Conservation (phyloP, 1,139 yeast genomes). For the Tardiomyces depauwii region DNA sequence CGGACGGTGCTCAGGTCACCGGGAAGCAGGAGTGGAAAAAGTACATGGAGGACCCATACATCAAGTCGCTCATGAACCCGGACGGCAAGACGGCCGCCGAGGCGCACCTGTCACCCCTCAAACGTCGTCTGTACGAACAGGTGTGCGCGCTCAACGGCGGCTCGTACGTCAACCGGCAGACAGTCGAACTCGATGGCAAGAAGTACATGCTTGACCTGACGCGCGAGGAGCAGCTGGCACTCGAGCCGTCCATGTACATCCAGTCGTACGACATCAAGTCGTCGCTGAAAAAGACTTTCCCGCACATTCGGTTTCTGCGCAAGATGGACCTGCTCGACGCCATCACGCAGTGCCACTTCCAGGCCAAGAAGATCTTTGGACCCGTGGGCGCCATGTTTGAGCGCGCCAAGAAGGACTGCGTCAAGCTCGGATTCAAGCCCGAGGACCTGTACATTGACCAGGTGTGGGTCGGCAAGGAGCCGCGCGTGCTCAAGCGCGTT, state of each 20-base stretch:
- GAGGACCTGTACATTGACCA: constrained; percentile 63
- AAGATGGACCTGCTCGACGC: constrained; percentile 67
- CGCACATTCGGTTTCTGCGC: constrained; percentile 63
- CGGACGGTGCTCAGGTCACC: neutral
- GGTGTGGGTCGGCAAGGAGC: constrained; percentile 91
- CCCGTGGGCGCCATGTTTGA: constrained; percentile 70
- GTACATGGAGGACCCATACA: constrained; percentile 9
- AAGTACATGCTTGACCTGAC: constrained; percentile 47
- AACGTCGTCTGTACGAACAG: constrained; percentile 48
- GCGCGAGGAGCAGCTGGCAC: constrained; percentile 51
- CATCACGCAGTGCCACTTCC: constrained; percentile 86
- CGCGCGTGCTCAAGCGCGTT: constrained; percentile 56
- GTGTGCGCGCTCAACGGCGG: constrained; percentile 52
- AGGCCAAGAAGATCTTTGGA: constrained; percentile 65
- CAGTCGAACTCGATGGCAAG: constrained; percentile 40
- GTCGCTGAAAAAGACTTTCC: constrained; percentile 79
- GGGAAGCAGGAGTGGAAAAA: neutral
- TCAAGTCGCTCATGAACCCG: constrained; percentile 10
- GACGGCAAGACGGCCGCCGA: constrained; percentile 28
- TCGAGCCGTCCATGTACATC: constrained; percentile 77
- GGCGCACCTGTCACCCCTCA: constrained; percentile 56
- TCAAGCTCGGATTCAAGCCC: constrained; percentile 44
- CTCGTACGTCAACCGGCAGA: constrained; percentile 57
- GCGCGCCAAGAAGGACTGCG: constrained; percentile 62
- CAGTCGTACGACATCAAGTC: constrained; percentile 73